Base-by-base conservation (phyloP, 169 alveolate species). In the Plasmodium vinckei region DNA sequence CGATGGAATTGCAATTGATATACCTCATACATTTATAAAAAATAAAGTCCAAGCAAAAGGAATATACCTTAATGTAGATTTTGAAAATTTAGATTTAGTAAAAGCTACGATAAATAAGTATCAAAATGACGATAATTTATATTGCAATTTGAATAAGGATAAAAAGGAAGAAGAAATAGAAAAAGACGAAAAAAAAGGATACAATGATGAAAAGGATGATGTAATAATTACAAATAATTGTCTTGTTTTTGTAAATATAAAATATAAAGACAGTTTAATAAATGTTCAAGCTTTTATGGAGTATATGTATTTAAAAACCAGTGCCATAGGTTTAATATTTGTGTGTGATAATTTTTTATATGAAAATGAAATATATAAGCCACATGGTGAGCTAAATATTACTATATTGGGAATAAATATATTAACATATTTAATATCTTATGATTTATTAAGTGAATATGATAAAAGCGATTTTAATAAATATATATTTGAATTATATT, bases 281-380 rank as follows among this genome's bases (percentile, higher is more conserved):
- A 25, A 79, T 67, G 53, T 79, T 39, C 68, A 67, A 59, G 17
- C 19, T 27, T 65, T 79, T 44, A 79, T 79, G 89, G 75, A 79
- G 21, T 79, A 79, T 67, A 5, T 79, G 42, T 15, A 79, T 70
- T 6, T 54, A 23, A 68, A 79, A 54, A 79, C 89, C 51, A 67
- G 82, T 15, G 89, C 89, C 23, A 9, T 49, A 51, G 89, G 84
- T 9, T 54, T 79, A 59, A 70, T 79, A 27, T 53, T 79, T 42
- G 56, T 79, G 6, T 79, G 84, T 67, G 89, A 79, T 21, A 79
- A 79, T 21, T 79, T 79, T 54, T 44, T 79, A 44, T 79, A 79
- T 79, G 82, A 79, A 56, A 79, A 79, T 44, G 89, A 79, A 47
- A 67, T 79, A 79, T 67, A 79, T 27, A 65, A 79, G 1, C 89